phyloP scores from a whole-genome alignment of 805 yeast genomes.

The Sporopachydermia lactativora region DNA sequence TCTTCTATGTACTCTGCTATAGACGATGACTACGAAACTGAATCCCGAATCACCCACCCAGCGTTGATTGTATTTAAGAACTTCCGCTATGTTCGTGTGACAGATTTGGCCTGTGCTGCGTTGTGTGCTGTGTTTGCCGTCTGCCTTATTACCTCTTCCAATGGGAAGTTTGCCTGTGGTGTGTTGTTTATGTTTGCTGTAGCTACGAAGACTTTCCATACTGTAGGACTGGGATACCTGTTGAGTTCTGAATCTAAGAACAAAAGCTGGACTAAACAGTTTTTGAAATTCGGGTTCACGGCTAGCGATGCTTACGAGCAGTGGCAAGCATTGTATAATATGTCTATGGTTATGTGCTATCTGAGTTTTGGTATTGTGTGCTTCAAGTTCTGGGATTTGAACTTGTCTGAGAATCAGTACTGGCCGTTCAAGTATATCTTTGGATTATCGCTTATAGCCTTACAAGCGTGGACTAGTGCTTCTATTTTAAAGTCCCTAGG shows the following conservation, averaged over 20 bases:
- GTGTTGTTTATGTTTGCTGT: constrained; percentile 29
- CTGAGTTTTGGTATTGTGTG: constrained; percentile 30
- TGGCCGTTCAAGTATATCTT: constrained; percentile 39
- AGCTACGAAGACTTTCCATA: constrained; percentile 33
- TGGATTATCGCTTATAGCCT: constrained; percentile 37
- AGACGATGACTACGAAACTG: constrained; percentile 23
- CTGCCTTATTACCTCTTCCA: constrained; percentile 16
- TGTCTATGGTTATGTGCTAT: constrained; percentile 39
- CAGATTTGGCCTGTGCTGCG: constrained; percentile 37
- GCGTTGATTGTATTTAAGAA: constrained; percentile 47
- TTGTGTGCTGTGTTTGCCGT: constrained; percentile 29
- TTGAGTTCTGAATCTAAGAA: constrained; percentile 43
- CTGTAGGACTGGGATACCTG: constrained; percentile 33
- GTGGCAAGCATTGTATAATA: constrained; percentile 56
- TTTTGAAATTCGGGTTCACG: constrained; percentile 49
- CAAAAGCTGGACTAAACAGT: constrained; percentile 51
- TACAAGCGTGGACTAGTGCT: constrained; percentile 56
- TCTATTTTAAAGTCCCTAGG: constrained; percentile 63
- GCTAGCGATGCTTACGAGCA: constrained; percentile 53
- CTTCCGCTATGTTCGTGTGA: constrained; percentile 48
- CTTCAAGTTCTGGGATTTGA: constrained; percentile 15
- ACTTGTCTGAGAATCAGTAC: constrained; percentile 20
- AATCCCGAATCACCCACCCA: neutral
- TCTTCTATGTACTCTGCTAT: constrained; percentile 17
- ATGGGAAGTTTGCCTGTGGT: constrained; percentile 19